A percentile compares a stretch with the other conserved stretches of the same genome.
phyloP scores from a whole-genome alignment of 768 basidiomycete genomes.

The Leccinum imitatum region DNA sequence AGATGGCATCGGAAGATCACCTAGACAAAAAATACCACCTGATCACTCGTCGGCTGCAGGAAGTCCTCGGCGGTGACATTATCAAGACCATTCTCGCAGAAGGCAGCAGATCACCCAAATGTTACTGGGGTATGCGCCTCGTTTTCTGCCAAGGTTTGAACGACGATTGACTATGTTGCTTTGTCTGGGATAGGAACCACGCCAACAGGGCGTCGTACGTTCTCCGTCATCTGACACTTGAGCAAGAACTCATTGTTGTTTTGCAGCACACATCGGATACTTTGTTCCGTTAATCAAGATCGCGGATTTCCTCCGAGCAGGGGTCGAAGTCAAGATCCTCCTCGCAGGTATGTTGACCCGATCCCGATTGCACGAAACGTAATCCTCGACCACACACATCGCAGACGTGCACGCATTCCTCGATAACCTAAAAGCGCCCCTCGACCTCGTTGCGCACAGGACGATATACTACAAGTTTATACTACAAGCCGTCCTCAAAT shows the following conservation, averaged over 20 bases:
- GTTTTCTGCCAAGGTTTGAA: not conserved
- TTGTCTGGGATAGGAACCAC: conserved; percentile 66
- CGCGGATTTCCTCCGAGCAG: conserved; percentile 91
- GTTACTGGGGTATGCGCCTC: conserved; percentile 80
- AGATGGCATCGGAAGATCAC: conserved; percentile 34
- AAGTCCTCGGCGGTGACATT: conserved; percentile 82
- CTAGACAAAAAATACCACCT: conserved; percentile 63
- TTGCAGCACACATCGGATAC: conserved; percentile 92
- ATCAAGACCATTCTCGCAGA: conserved; percentile 81
- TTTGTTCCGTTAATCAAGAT: conserved; percentile 95
- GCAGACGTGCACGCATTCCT: conserved; percentile 95
- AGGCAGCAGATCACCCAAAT: conserved; percentile 69
- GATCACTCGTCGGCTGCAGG: conserved; percentile 83
- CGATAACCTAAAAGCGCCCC: conserved; percentile 94
- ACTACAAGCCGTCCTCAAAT: conserved; percentile 78
- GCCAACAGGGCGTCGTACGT: conserved; percentile 90
- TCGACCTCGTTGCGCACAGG: conserved; percentile 85
- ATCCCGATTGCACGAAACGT: not conserved
- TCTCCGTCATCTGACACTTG: not conserved
- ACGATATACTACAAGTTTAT: conserved; percentile 88
- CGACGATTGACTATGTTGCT: not conserved
- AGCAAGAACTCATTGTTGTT: not conserved
- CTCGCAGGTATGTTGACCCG: conserved; percentile 58
- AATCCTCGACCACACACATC: not conserved
- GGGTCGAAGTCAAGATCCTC: conserved; percentile 83